Base-by-base conservation (phyloP, 225 moss, liverwort and hornwort genomes). In the Physcomitrium patens region DNA sequence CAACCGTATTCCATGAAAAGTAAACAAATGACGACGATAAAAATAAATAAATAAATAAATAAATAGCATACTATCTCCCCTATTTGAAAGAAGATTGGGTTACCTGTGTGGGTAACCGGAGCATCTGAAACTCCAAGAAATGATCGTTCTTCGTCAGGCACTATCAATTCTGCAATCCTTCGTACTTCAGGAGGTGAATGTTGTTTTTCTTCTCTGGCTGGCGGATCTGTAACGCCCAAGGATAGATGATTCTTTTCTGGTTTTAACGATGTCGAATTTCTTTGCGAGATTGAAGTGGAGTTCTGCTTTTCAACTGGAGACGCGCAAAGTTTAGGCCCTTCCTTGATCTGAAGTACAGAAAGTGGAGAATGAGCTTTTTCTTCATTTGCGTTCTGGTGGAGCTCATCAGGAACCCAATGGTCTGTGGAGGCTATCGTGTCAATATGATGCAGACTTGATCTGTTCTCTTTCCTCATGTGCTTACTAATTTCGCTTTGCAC, bases 381-480 rank as follows among this genome's bases (percentile, higher is more conserved):
- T 74, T 70, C 66, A 66, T 46, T 82, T 58, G 24, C 14, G 31
- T 66, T 73, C 56, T 60, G 70, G 72, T 37, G 55, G 17, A 74
- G 60, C 48, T 82, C 72, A 73, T 77, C 28, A 63, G 71, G 67
- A 63, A 72, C 70, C 63, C 55, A 53, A 60, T 67, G 18, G 49
- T 76, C 73, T 20, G 77, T 70, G 52, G 77, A 74, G 66, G 77
- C 79, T 77, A 77, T 68, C 43, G 80, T 74, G 69, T 78, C 80
- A 75, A 85, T 82, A 62, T 85, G 78, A 51, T 88, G 76, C 27
- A 85, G 56, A 69, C 46, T 85, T 54, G 85, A 44, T 68, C 80
- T 82, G 73, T 28, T 58, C 70, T 88, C 85, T 61, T 77, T 80
- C 0, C 49, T 51, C 67, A 74, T 68, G 54, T 50, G 71, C 12